Conservation (phyloP, 345 rosid species). For the Erodium maritimum region DNA sequence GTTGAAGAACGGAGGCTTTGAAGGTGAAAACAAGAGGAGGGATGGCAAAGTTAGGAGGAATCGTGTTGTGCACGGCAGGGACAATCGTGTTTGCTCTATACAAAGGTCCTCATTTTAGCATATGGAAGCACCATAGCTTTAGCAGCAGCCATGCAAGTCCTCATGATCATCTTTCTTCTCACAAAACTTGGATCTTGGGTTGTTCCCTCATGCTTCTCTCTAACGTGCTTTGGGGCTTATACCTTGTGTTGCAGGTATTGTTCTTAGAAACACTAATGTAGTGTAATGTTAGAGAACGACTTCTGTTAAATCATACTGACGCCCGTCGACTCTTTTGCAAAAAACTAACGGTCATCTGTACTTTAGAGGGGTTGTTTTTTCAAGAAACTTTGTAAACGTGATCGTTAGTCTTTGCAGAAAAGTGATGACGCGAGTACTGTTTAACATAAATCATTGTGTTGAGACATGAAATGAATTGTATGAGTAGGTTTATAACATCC, state of each 20-base stretch:
- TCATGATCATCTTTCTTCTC: not conserved
- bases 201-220: constrained; percentile 7
- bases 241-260: constrained; percentile 6
- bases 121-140: not conserved
- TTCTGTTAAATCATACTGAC: constrained; percentile 1
- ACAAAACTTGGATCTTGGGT: constrained; percentile 6
- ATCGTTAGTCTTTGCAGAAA: too few relatives aligned
- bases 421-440: too few relatives aligned
- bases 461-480: too few relatives aligned
- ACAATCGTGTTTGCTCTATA: constrained; percentile 4
- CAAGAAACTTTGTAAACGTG: too few relatives aligned
- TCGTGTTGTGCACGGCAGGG: constrained; percentile 7
- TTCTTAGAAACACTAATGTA: too few relatives aligned
- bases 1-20: constrained; percentile 1
- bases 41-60: constrained; percentile 7
- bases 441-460: too few relatives aligned
- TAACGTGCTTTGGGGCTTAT: constrained; percentile 4
- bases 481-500: too few relatives aligned
- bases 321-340: too few relatives aligned
- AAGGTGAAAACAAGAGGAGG: constrained; percentile 3
- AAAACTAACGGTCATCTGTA: too few relatives aligned
- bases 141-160: constrained; percentile 1
- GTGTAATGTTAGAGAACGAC: not conserved
- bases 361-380: too few relatives aligned
- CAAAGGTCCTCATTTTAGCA: constrained; percentile 6